A percentile compares a stretch with the other conserved stretches of the same genome.
These are phyloP conservation scores for Trypanosoma vivax DNA, from an alignment of 208 protist genomes.

Conservation along the genomic window DNA sequence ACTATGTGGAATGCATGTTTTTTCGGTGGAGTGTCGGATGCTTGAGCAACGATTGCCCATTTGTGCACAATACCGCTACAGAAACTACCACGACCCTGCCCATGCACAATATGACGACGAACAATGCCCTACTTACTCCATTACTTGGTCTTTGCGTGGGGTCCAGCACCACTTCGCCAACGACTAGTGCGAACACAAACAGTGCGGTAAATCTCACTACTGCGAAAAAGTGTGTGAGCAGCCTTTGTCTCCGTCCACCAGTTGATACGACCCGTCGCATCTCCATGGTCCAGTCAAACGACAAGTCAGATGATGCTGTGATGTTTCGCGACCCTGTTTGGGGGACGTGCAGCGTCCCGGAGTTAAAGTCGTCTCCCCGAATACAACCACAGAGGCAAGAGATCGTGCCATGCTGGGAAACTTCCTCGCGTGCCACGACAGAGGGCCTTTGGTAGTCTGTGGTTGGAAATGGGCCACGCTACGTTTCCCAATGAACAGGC, in stretches of 20 bases:
- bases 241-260: conserved; percentile 3
- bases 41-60: conserved; percentile 21
- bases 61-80: conserved; percentile 11
- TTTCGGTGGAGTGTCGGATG: conserved; percentile 21
- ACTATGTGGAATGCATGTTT: conserved; percentile 34
- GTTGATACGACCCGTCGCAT: conserved; percentile 6
- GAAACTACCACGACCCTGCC: conserved; percentile 7
- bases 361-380: background rate
- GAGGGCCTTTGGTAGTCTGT: too few species aligned
- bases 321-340: conserved; percentile 22
- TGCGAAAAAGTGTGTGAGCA: background rate
- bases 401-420: too few species aligned
- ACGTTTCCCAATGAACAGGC: too few species aligned
- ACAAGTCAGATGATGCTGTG: conserved; percentile 13
- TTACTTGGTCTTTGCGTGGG: conserved; percentile 15
- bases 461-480: too few species aligned
- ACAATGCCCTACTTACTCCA: conserved; percentile 26
- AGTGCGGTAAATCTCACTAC: background rate
- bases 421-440: too few species aligned
- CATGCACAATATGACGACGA: conserved; percentile 30
- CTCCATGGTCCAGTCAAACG: background rate
- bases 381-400: background rate
- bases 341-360: conserved; percentile 7
- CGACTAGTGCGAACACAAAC: background rate
- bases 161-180: background rate